Evolutionary conservation across 441 rosid species (phyloP).

Genomic region (Euphorbia corollata): DNA sequence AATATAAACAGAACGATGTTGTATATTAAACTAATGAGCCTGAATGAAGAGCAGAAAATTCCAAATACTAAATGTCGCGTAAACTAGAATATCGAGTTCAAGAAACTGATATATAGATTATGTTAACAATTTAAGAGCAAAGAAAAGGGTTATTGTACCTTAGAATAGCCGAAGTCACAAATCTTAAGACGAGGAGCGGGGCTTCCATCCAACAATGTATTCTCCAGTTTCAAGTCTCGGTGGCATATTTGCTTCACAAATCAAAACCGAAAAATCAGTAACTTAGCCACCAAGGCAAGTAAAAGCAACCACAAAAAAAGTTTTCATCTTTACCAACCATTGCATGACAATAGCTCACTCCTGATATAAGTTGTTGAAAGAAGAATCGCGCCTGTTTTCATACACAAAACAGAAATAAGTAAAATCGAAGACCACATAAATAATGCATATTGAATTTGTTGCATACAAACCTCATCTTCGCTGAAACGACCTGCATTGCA

Average conservation of each 20-base stretch:
- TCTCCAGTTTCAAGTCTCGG: slow-evolving; percentile 86
- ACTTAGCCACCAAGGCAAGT: background rate
- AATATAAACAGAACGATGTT: background rate
- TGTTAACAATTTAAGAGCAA: background rate
- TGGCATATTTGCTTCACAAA: slow-evolving; percentile 81
- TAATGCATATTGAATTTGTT: background rate
- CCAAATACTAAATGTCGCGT: background rate
- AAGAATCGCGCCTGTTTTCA: slow-evolving; percentile 82
- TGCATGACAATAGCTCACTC: slow-evolving; percentile 90
- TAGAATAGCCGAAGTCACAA: slow-evolving; percentile 98
- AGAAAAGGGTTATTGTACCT: slow-evolving; percentile 38
- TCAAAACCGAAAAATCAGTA: slow-evolving; percentile 10
- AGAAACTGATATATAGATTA: slow-evolving; percentile 6
- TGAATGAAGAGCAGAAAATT: background rate
- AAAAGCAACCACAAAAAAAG: slow-evolving; percentile 4
- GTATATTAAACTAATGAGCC: background rate
- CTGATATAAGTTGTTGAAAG: slow-evolving; percentile 97
- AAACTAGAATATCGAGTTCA: slow-evolving; percentile 5
- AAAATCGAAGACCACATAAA: slow-evolving; percentile 3
- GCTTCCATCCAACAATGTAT: slow-evolving; percentile 90
- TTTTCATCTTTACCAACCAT: slow-evolving; percentile 49
- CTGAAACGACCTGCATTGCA: slow-evolving; percentile 97
- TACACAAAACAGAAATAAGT: background rate
- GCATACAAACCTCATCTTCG: slow-evolving; percentile 74
- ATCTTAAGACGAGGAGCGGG: slow-evolving; percentile 90